Percentiles rank a stretch among this genome's conserved stretches.
These are phyloP conservation scores for Ophiocordyceps camponoti-leonardi DNA, from an alignment of 2,329 filamentous ascomycete species.

Conservation along the genomic window DNA sequence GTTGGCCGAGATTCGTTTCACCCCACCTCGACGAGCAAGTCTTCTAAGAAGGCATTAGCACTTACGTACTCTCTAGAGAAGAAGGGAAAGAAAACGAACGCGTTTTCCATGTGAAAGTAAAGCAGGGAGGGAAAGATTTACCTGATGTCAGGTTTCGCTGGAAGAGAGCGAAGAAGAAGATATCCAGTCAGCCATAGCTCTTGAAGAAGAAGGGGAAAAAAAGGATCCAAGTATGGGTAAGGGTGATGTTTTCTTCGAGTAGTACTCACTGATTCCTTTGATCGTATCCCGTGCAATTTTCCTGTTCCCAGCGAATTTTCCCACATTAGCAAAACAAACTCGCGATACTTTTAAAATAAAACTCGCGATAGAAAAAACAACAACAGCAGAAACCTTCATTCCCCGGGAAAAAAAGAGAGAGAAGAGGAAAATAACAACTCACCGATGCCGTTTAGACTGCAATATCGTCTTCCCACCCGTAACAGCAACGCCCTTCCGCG, in stretches of 20 bases:
- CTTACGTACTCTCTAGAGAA: too few species aligned
- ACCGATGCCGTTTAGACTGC: neutral
- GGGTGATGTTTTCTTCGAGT: too few species aligned
- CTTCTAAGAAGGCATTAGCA: too few species aligned
- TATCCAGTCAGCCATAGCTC: neutral
- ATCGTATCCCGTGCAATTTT: neutral
- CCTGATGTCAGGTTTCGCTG: conserved; percentile 2
- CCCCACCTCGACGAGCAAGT: conserved; percentile 57
- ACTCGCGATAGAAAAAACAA: neutral
- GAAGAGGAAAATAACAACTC: too few species aligned
- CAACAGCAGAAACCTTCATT: too few species aligned
- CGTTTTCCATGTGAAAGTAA: too few species aligned
- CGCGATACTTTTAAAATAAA: neutral
- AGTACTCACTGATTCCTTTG: neutral
- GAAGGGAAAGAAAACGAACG: too few species aligned
- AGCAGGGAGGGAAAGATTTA: neutral
- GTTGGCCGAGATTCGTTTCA: conserved; percentile 49
- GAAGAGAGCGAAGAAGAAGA: too few species aligned
- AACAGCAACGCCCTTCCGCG: neutral
- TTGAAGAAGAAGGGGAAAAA: neutral
- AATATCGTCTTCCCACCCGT: conserved; percentile 2
- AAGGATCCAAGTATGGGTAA: too few species aligned
- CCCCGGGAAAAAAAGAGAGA: too few species aligned
- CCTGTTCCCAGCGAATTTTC: too few species aligned
- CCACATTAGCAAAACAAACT: too few species aligned